These are phyloP conservation scores for Botrytis elliptica DNA, from an alignment of 2,329 filamentous ascomycete genomes.

Conservation along the genomic window DNA sequence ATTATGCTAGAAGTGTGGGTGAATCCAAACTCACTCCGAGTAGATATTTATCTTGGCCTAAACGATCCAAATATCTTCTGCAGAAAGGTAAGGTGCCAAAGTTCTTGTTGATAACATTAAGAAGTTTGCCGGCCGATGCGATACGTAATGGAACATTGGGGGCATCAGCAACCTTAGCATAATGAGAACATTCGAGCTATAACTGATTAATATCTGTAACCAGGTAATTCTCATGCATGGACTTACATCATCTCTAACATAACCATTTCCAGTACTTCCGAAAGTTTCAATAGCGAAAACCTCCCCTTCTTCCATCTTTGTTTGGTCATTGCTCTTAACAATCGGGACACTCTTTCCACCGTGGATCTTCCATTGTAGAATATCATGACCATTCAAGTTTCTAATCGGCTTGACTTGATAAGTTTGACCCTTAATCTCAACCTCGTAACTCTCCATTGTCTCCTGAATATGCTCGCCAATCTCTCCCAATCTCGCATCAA, in stretches of 20 bases:
- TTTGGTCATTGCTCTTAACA: slow-evolving; percentile 81
- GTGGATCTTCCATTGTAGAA: slow-evolving; percentile 85
- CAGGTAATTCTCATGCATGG: not conserved
- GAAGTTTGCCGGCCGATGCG: slow-evolving; percentile 77
- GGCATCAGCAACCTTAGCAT: slow-evolving; percentile 71
- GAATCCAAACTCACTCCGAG: slow-evolving; percentile 64
- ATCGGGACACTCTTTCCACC: slow-evolving; percentile 92
- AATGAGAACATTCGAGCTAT: slow-evolving; percentile 80
- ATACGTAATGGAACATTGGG: slow-evolving; percentile 74
- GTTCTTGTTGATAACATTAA: slow-evolving; percentile 92
- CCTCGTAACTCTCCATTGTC: slow-evolving; percentile 61
- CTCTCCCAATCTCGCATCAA: slow-evolving; percentile 80
- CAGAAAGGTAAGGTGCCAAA: slow-evolving; percentile 93
- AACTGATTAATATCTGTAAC: slow-evolving; percentile 25
- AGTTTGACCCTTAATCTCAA: slow-evolving; percentile 52
- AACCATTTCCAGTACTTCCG: slow-evolving; percentile 86
- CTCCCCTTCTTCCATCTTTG: slow-evolving; percentile 97
- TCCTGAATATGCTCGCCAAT: slow-evolving; percentile 59
- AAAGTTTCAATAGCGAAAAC: slow-evolving; percentile 96
- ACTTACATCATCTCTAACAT: slow-evolving; percentile 78
- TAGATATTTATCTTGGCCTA: slow-evolving; percentile 94
- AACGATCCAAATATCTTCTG: slow-evolving; percentile 81
- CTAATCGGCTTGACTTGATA: slow-evolving; percentile 56
- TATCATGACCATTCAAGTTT: slow-evolving; percentile 70
- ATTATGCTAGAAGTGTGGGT: not conserved